Percentiles rank a stretch among this genome's conserved stretches.
These are phyloP conservation scores for Termitomyces sp. DNA, from an alignment of 768 basidiomycete genomes.

Conservation along the genomic window DNA sequence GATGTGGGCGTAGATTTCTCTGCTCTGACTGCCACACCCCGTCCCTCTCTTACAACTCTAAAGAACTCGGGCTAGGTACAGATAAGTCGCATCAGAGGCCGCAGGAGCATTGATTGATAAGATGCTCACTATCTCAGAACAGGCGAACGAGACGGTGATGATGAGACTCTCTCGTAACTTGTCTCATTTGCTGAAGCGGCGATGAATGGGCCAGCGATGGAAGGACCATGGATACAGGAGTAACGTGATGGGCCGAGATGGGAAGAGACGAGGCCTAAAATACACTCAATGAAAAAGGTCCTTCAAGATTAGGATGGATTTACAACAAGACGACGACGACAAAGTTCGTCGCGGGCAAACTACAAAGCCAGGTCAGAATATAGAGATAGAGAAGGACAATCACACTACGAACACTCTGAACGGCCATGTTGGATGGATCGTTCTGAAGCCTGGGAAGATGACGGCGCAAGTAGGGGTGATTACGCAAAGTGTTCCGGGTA, in stretches of 20 bases:
- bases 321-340: background rate
- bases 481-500: background rate
- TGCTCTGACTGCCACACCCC: background rate
- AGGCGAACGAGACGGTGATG: background rate
- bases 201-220: background rate
- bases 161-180: background rate
- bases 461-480: background rate
- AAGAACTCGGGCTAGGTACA: background rate
- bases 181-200: background rate
- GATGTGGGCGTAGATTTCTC: background rate
- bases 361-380: background rate
- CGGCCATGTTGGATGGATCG: background rate
- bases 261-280: background rate
- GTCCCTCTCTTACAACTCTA: background rate
- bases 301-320: background rate
- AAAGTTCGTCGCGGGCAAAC: background rate
- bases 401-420: background rate
- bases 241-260: background rate
- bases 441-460: background rate
- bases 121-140: background rate
- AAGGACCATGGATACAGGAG: background rate
- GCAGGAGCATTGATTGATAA: background rate
- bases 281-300: background rate
- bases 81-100: background rate
- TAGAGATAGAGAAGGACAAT: background rate